phyloP scores from a whole-genome alignment of 2,329 filamentous ascomycete species.

The Geoglossum cookeanum region DNA sequence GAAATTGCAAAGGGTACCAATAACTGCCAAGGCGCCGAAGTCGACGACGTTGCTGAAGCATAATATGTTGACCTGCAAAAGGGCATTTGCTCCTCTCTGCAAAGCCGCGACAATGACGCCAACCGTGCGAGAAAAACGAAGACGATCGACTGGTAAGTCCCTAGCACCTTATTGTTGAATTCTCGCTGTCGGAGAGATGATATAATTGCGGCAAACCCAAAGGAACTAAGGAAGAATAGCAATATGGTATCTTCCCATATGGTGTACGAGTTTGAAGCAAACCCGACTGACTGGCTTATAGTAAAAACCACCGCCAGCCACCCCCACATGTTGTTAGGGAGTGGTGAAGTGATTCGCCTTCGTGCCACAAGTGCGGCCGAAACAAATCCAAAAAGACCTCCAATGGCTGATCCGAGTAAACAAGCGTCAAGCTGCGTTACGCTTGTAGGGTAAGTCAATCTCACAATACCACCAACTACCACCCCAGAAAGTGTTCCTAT shows the following conservation, averaged over 20 bases:
- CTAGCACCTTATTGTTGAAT: conserved; percentile 49
- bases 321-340: conserved; percentile 71
- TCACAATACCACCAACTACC: conserved; percentile 26
- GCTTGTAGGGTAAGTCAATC: conserved; percentile 21
- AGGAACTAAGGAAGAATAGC: conserved; percentile 76
- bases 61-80: conserved; percentile 94
- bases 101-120: conserved; percentile 77
- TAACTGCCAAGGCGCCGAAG: conserved; percentile 80
- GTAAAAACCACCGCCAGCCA: conserved; percentile 69
- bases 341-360: conserved; percentile 27
- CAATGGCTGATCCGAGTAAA: conserved; percentile 11
- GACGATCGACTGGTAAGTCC: conserved; percentile 64
- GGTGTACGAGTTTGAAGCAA: conserved; percentile 93
- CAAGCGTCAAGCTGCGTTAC: conserved; percentile 22
- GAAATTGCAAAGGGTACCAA: conserved; percentile 58
- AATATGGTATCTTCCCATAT: conserved; percentile 97
- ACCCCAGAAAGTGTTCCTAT: conserved; percentile 27
- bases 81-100: conserved; percentile 96
- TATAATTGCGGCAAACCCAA: conserved; percentile 56
- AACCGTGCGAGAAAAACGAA: conserved; percentile 65
- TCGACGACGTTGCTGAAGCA: conserved; percentile 75
- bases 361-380: conserved; percentile 17
- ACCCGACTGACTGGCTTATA: conserved; percentile 74
- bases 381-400: conserved; percentile 21
- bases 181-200: conserved; percentile 56